A percentile compares a stretch with the other conserved stretches of the same genome.
Evolutionary conservation across 202 grass and related monocot genomes (phyloP).

Genomic region (Saccharum hybrid): DNA sequence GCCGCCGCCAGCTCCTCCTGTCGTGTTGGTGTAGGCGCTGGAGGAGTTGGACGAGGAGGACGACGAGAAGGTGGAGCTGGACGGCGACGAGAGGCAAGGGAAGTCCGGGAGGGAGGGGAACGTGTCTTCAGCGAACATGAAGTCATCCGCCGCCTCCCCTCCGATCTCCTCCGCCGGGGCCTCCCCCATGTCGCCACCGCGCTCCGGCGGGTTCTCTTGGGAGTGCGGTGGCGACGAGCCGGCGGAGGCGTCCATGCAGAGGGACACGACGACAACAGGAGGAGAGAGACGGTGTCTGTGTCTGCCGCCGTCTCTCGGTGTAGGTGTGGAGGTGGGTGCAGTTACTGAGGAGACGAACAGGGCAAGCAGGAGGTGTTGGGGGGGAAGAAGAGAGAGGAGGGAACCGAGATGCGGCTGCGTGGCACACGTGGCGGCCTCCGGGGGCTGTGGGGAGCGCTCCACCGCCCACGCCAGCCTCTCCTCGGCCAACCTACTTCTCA

Average conservation of each 20-base stretch:
- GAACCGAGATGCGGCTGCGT: conserved; percentile 48
- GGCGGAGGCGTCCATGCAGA: conserved; percentile 53
- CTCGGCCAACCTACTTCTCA: conserved; percentile 11
- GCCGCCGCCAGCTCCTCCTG: background rate
- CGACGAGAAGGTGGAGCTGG: conserved; percentile 49
- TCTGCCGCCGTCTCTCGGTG: conserved; percentile 23
- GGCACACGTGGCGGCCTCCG: conserved; percentile 54
- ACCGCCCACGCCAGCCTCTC: conserved; percentile 64
- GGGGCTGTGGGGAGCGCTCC: conserved; percentile 49
- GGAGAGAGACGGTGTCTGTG: conserved; percentile 7
- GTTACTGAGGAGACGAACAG: conserved; percentile 53
- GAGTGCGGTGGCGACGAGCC: conserved; percentile 43
- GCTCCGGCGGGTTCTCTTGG: conserved; percentile 42
- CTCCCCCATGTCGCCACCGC: conserved; percentile 26
- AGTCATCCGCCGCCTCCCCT: conserved; percentile 58
- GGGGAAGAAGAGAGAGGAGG: conserved; percentile 26
- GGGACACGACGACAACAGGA: background rate
- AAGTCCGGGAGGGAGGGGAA: conserved; percentile 79
- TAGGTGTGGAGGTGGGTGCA: conserved; percentile 54
- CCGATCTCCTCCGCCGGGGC: conserved; percentile 45
- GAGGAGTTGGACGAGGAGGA: conserved; percentile 73
- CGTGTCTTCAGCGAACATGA: conserved; percentile 74
- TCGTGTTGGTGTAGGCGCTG: conserved; percentile 55
- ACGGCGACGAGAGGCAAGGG: conserved; percentile 67
- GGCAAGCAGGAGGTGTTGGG: conserved; percentile 51